These are phyloP conservation scores for Wickerhamomyces chaumierensis DNA, from an alignment of 805 yeast genomes.

Conservation along the genomic window DNA sequence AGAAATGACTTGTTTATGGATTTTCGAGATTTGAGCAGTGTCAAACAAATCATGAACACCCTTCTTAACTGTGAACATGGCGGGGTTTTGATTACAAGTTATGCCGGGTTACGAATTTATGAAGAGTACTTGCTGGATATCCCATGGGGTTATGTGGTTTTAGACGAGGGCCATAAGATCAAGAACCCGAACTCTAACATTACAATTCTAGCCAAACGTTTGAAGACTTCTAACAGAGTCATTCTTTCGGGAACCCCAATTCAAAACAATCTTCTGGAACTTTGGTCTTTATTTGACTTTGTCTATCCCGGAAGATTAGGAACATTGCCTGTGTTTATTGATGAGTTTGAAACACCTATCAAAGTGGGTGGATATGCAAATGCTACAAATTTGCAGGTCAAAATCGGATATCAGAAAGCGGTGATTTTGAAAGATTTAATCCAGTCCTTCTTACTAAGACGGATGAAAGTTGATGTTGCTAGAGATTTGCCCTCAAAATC, in stretches of 20 bases:
- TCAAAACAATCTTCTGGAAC: constrained; percentile 82
- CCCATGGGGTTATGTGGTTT: constrained; percentile 81
- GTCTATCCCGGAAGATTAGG: constrained; percentile 92
- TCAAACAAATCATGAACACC: constrained; percentile 39
- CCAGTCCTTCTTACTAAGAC: constrained; percentile 76
- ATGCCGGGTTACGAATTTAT: constrained; percentile 73
- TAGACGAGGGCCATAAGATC: constrained; percentile 96
- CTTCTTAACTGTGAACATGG: constrained; percentile 46
- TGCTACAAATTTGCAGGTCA: constrained; percentile 92
- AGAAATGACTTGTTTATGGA: neutral
- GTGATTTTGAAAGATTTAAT: constrained; percentile 79
- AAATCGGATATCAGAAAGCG: constrained; percentile 93
- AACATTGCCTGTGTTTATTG: constrained; percentile 88
- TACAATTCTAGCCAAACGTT: constrained; percentile 72
- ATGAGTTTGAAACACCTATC: constrained; percentile 85
- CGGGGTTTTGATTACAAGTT: constrained; percentile 82
- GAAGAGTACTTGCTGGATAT: constrained; percentile 49
- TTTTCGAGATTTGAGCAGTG: constrained; percentile 28
- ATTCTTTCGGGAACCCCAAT: constrained; percentile 95
- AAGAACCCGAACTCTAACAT: constrained; percentile 89
- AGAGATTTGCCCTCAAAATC: constrained; percentile 86
- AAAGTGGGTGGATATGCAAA: constrained; percentile 98
- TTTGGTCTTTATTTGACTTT: constrained; percentile 94
- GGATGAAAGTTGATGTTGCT: constrained; percentile 91
- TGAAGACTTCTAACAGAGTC: constrained; percentile 75